Evolutionary conservation across 2,329 filamentous ascomycete species (phyloP).

Genomic region (Monilinia fructigena): DNA sequence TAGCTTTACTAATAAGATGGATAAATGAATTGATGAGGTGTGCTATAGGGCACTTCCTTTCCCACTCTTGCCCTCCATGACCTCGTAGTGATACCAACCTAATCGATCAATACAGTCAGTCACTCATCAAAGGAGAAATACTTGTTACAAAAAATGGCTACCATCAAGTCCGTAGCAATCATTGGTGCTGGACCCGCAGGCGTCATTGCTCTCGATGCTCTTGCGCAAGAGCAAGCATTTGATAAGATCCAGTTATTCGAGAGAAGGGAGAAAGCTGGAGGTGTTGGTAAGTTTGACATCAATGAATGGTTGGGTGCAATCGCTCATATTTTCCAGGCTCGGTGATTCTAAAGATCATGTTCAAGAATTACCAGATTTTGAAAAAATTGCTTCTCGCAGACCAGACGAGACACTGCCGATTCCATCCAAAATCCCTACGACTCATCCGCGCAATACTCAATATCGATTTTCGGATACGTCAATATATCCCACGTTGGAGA

Average conservation of each 20-base stretch:
- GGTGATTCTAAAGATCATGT: slow-evolving; percentile 42
- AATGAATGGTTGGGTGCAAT: neutral
- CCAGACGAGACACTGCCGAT: slow-evolving; percentile 51
- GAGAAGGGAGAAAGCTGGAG: slow-evolving; percentile 56
- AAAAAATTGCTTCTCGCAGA: slow-evolving; percentile 48
- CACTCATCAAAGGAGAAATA: neutral
- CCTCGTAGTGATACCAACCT: neutral
- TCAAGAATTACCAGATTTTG: slow-evolving; percentile 46
- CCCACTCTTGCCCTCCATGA: neutral
- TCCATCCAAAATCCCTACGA: slow-evolving; percentile 49
- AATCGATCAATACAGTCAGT: neutral
- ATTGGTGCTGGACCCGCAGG: slow-evolving; percentile 62
- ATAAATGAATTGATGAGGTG: neutral
- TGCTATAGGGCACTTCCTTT: neutral
- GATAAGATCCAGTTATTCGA: slow-evolving; percentile 62
- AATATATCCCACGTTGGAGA: slow-evolving; percentile 63
- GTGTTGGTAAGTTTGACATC: slow-evolving; percentile 52
- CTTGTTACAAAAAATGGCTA: slow-evolving; percentile 29
- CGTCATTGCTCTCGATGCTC: slow-evolving; percentile 58
- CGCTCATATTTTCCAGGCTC: slow-evolving; percentile 42
- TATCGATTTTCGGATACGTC: slow-evolving; percentile 57
- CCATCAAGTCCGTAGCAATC: slow-evolving; percentile 50
- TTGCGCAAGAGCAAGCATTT: slow-evolving; percentile 58
- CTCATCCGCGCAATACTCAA: slow-evolving; percentile 44
- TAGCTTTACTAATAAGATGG: neutral